A percentile compares a stretch with the other conserved stretches of the same genome.
Evolutionary conservation across 176 grass and related monocot genomes (phyloP).

Genomic region (Phyllostachys edulis): DNA sequence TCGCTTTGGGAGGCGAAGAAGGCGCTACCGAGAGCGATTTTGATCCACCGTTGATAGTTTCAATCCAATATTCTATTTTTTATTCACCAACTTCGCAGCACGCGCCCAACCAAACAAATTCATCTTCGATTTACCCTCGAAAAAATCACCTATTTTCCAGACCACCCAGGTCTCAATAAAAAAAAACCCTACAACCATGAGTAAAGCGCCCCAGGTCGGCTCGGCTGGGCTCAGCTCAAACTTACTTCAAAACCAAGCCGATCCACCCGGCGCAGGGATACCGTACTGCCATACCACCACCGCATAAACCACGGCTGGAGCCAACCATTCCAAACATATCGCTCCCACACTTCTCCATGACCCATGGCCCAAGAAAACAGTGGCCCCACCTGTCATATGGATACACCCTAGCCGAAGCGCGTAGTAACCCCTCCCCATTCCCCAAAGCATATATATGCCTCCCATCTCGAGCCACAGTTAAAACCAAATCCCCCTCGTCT

Average conservation of each 20-base stretch:
- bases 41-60: too few relatives aligned
- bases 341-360: background rate
- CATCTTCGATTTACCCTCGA: too few relatives aligned
- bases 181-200: too few relatives aligned
- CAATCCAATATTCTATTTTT: too few relatives aligned
- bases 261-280: background rate
- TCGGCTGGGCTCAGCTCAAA: background rate
- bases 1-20: too few relatives aligned
- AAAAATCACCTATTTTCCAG: too few relatives aligned
- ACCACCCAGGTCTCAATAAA: too few relatives aligned
- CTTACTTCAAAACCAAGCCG: background rate
- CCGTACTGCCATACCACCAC: background rate
- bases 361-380: fast-evolving
- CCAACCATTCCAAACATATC: too few relatives aligned
- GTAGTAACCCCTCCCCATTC: background rate
- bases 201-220: too few relatives aligned
- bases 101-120: too few relatives aligned
- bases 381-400: background rate
- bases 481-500: background rate
- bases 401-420: fast-evolving
- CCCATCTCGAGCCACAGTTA: background rate
- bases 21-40: too few relatives aligned
- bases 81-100: too few relatives aligned
- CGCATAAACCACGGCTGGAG: conserved; percentile 24
- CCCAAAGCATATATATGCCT: conserved; percentile 27